A percentile compares a stretch with the other conserved stretches of the same genome.
phyloP scores from a whole-genome alignment of 495 filamentous ascomycete genomes.

The Filosporella fistucella region DNA sequence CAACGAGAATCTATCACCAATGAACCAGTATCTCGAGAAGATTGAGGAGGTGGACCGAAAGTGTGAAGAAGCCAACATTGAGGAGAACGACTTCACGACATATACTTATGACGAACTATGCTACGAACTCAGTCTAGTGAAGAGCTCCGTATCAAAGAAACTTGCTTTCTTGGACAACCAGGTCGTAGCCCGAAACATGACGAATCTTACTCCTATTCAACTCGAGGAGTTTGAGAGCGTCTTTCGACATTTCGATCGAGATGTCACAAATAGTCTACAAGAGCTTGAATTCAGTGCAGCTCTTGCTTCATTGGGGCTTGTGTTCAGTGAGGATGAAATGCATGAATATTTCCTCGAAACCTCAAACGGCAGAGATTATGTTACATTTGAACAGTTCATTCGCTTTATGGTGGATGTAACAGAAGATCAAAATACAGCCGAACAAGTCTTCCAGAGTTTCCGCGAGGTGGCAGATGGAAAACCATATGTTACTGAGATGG shows the following conservation, averaged over 20 bases:
- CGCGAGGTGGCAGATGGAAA: constrained; percentile 96
- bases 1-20: constrained; percentile 73
- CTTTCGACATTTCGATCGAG: constrained; percentile 96
- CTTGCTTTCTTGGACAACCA: constrained; percentile 96
- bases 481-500: constrained; percentile 96
- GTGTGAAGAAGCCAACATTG: constrained; percentile 94
- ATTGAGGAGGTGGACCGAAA: constrained; percentile 80
- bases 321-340: constrained; percentile 96
- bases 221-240: constrained; percentile 97
- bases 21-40: constrained; percentile 81
- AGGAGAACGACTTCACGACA: constrained; percentile 98
- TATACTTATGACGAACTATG: constrained; percentile 94
- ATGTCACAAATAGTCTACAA: constrained; percentile 81
- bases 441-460: constrained; percentile 97
- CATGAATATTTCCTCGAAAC: constrained; percentile 82
- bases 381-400: constrained; percentile 98
- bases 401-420: constrained; percentile 98
- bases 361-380: constrained; percentile 65
- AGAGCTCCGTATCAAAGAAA: constrained; percentile 88
- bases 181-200: constrained; percentile 94
- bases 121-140: constrained; percentile 90
- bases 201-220: constrained; percentile 95
- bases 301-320: constrained; percentile 84
- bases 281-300: constrained; percentile 96
- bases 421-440: constrained; percentile 96